Conservation (phyloP, 2,329 filamentous ascomycete genomes). For the Fusarium equiseti region DNA sequence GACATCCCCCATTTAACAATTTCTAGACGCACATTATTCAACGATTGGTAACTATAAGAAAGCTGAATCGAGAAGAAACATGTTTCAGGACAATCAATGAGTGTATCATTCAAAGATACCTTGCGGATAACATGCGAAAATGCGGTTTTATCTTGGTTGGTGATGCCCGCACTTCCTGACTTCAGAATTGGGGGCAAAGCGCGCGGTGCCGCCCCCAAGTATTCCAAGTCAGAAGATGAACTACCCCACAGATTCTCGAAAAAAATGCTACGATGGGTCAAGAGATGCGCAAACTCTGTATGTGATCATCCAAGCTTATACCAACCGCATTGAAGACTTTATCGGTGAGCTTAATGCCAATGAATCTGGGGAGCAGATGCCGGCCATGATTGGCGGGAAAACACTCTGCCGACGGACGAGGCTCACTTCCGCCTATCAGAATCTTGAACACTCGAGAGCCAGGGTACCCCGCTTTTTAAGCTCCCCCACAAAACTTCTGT, state of each 20-base stretch:
- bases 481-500: conserved; percentile 7
- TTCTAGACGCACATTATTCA: too few relatives aligned
- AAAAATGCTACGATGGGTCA: background rate
- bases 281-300: background rate
- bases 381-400: background rate
- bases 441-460: too few relatives aligned
- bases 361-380: background rate
- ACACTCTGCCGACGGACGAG: accelerated
- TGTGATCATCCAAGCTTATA: background rate
- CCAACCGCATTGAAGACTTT: background rate
- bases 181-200: too few relatives aligned
- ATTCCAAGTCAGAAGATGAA: background rate
- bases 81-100: too few relatives aligned
- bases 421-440: background rate
- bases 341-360: background rate
- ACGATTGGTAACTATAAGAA: too few relatives aligned
- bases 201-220: background rate
- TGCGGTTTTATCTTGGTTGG: too few relatives aligned
- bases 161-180: too few relatives aligned
- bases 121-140: too few relatives aligned
- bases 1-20: too few relatives aligned
- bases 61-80: too few relatives aligned
- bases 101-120: too few relatives aligned
- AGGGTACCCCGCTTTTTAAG: conserved; percentile 10
- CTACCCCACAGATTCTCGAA: background rate